phyloP scores from a whole-genome alignment of 805 yeast genomes.

The Metschnikowia kofuensis region DNA sequence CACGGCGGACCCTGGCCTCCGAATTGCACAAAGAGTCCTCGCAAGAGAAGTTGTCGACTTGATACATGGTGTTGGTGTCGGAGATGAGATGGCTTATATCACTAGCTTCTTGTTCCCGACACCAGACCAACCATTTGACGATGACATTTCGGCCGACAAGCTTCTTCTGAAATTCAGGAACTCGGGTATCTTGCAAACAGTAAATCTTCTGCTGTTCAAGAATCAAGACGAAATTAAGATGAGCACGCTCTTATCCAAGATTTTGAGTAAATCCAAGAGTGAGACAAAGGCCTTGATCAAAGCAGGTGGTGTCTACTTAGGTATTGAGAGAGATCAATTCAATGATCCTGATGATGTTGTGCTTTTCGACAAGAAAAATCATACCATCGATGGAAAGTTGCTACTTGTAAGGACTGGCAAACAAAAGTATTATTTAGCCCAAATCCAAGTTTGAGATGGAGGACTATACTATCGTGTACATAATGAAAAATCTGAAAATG shows the following conservation, averaged over 20 bases:
- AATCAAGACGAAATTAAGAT: slow-evolving; percentile 40
- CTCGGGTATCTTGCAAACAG: slow-evolving; percentile 51
- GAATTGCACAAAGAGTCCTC: slow-evolving; percentile 71
- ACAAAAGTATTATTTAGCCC: slow-evolving; percentile 54
- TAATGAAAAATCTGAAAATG: not conserved
- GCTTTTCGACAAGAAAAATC: slow-evolving; percentile 43
- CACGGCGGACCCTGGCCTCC: slow-evolving; percentile 51
- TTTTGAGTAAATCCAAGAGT: slow-evolving; percentile 48
- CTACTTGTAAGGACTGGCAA: slow-evolving; percentile 76
- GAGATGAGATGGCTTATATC: slow-evolving; percentile 62
- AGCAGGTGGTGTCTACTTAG: slow-evolving; percentile 73
- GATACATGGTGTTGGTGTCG: slow-evolving; percentile 78
- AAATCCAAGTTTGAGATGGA: slow-evolving; percentile 8
- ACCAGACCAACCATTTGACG: slow-evolving; percentile 47
- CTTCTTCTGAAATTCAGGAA: slow-evolving; percentile 54
- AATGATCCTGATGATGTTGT: slow-evolving; percentile 48
- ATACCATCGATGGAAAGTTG: slow-evolving; percentile 56
- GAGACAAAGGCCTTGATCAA: slow-evolving; percentile 62
- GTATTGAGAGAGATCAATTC: slow-evolving; percentile 53
- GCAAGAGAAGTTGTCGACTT: slow-evolving; percentile 86
- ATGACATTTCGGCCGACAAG: slow-evolving; percentile 44
- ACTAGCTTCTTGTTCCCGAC: slow-evolving; percentile 67
- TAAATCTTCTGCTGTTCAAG: slow-evolving; percentile 27
- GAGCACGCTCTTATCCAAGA: slow-evolving; percentile 49
- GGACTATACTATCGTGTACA: not conserved